Percentiles rank a stretch among this genome's conserved stretches.
Evolutionary conservation across 2,329 filamentous ascomycete species (phyloP).

Genomic region (Beauveria australis): DNA sequence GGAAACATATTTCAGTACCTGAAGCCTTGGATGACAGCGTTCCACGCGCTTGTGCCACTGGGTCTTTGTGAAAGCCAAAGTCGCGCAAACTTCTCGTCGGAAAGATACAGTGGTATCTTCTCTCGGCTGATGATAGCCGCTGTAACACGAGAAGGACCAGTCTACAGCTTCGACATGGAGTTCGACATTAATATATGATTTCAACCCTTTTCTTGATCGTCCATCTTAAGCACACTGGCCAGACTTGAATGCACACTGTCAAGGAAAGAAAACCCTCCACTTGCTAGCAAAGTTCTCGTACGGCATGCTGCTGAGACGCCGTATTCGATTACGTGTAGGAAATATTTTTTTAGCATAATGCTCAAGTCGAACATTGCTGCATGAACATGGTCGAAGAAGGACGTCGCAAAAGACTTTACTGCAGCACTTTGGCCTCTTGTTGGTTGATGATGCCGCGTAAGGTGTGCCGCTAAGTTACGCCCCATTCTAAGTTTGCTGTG

Average conservation of each 20-base stretch:
- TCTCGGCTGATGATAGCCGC: constrained; percentile 61
- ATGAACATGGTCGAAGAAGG: constrained; percentile 83
- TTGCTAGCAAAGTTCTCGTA: constrained; percentile 63
- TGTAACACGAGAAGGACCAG: not conserved
- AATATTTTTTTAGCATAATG: constrained; percentile 62
- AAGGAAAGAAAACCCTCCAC: constrained; percentile 79
- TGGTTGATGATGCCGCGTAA: constrained; percentile 51
- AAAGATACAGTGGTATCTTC: constrained; percentile 62
- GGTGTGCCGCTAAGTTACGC: constrained; percentile 79
- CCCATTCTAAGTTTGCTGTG: constrained; percentile 44
- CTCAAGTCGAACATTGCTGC: constrained; percentile 63
- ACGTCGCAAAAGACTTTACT: constrained; percentile 80
- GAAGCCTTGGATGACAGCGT: not conserved
- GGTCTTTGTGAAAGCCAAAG: not conserved
- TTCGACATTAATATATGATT: too few relatives aligned
- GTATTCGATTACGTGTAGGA: constrained; percentile 64
- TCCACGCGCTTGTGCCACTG: not conserved
- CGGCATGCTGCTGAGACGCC: constrained; percentile 58
- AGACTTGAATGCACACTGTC: not conserved
- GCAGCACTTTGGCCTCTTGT: constrained; percentile 54
- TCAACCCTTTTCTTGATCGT: too few relatives aligned
- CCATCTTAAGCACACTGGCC: too few relatives aligned
- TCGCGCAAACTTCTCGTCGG: constrained; percentile 70
- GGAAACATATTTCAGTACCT: too few relatives aligned
- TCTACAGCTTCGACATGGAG: too few relatives aligned